Base-by-base conservation (phyloP, 2,329 filamentous ascomycete genomes). In the Hypoxylon sp. region DNA sequence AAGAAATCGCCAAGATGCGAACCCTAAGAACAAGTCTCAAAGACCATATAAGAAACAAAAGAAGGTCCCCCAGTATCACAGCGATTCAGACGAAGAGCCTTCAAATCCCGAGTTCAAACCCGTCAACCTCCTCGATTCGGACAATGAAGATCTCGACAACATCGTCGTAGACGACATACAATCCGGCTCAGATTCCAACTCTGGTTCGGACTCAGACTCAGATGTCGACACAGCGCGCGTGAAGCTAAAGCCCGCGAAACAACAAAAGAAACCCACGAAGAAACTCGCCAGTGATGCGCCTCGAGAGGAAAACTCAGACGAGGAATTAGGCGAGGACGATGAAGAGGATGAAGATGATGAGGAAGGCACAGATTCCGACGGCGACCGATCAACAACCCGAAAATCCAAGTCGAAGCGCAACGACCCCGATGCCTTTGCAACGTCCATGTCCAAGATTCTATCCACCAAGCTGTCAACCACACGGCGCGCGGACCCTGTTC, bases 401-500 rank as follows among this genome's bases (percentile, higher is more conserved):
- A 73, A 74, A 57, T 67, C 67, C 26, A 88, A 84, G 65, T 84
- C 86, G 9, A 97, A 97, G 75, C 88, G 92, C 67, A 96, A 96
- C 73, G 93, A 99, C 71, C 92, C 94, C 2, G 78, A 81, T 58
- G 91, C 90, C 42, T 97, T 99, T 71, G 90, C 93, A 16, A 96
- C 88, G 1, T 96, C 91, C 40, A 91, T 99, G 65, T 88, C 89
- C 62, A 96, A 94, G 72, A 97, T 99, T 69, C 81, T 99, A 32
- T 86, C 86, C 47, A 93, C 91, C 38, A 97, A 97, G 74, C 80
- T 97, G 7, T 88, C 91, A 1, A 85, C 83, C 5, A 82, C 88
- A 21, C 91, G 91, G 68, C 88, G 92, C 16, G 80, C 86, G 45
- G 94, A 99, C 69, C 94, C 94, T 0, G 90, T 99, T n/a, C 80